Evolutionary conservation across 371 early-diverging fungal species (phyloP).

Genomic region (Mucor ambiguus): DNA sequence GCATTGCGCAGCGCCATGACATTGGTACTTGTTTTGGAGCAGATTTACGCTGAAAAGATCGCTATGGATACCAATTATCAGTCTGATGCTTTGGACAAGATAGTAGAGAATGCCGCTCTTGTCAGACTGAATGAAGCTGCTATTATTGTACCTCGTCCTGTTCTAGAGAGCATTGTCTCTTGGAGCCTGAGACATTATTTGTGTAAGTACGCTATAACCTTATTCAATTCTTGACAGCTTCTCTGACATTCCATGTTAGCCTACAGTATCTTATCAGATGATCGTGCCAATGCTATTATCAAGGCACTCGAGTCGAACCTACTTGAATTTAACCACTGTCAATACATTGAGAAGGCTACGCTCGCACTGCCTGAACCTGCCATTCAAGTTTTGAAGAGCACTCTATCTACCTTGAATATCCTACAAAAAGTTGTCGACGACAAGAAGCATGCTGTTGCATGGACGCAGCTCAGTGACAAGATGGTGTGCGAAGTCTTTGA

Average conservation of each 20-base stretch:
- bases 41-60: slow-evolving; percentile 15
- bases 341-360: slow-evolving; percentile 8
- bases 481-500: slow-evolving; percentile 32
- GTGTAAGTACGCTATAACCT: slow-evolving; percentile 11
- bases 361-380: slow-evolving; percentile 15
- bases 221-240: not conserved
- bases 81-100: slow-evolving; percentile 5
- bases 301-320: slow-evolving; percentile 3
- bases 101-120: slow-evolving; percentile 2
- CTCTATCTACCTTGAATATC: slow-evolving; percentile 25
- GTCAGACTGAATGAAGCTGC: slow-evolving; percentile 5
- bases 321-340: slow-evolving; percentile 16
- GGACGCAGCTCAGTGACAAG: not conserved
- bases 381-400: slow-evolving; percentile 8
- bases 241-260: not conserved
- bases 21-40: slow-evolving; percentile 15
- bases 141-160: slow-evolving; percentile 12
- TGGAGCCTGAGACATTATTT: slow-evolving; percentile 13
- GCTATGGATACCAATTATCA: slow-evolving; percentile 4
- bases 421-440: slow-evolving; percentile 9
- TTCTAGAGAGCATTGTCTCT: slow-evolving; percentile 24
- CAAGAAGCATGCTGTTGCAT: not conserved
- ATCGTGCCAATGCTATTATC: not conserved
- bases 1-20: slow-evolving; percentile 14
- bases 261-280: slow-evolving; percentile 12